These are phyloP conservation scores for Aspergillus luchuensis DNA, from an alignment of 2,329 filamentous ascomycete genomes.

Conservation along the genomic window DNA sequence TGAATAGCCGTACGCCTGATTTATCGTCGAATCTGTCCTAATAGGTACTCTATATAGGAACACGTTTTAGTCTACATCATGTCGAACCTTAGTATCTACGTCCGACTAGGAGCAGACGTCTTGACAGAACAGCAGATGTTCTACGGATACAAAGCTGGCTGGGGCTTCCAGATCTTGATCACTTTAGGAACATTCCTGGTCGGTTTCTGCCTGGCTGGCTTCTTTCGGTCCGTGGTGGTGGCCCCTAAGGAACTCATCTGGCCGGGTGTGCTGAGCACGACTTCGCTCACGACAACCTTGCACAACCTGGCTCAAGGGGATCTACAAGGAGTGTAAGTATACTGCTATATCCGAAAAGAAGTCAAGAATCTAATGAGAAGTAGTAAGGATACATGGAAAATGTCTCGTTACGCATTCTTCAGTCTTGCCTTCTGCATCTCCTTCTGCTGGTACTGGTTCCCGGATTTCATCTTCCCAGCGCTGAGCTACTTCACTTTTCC, in stretches of 20 bases:
- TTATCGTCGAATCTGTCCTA: background rate
- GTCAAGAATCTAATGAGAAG: background rate
- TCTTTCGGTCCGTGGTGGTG: conserved; percentile 62
- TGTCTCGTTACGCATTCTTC: conserved; percentile 36
- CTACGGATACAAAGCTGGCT: conserved; percentile 29
- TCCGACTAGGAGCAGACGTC: conserved; percentile 30
- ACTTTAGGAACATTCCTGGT: conserved; percentile 68
- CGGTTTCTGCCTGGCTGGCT: conserved; percentile 60
- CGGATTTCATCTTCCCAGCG: conserved; percentile 33
- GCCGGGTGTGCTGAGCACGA: conserved; percentile 55
- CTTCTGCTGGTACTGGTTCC: conserved; percentile 34
- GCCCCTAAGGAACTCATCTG: conserved; percentile 62
- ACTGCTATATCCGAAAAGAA: background rate
- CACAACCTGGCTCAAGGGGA: conserved; percentile 58
- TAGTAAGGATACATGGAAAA: conserved; percentile 43
- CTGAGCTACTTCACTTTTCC: conserved; percentile 34
- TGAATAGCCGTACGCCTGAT: too few relatives aligned
- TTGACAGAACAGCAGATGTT: conserved; percentile 33
- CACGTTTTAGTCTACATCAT: conserved; percentile 32
- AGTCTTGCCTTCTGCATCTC: conserved; percentile 21
- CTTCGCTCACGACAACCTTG: conserved; percentile 69
- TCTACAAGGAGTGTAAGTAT: conserved; percentile 41
- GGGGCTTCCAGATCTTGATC: conserved; percentile 43
- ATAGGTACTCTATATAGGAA: conserved; percentile 18
- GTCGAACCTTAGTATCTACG: conserved; percentile 33